These are phyloP conservation scores for Iodosphaeria phyllophila DNA, from an alignment of 2,329 filamentous ascomycete species.

Conservation along the genomic window DNA sequence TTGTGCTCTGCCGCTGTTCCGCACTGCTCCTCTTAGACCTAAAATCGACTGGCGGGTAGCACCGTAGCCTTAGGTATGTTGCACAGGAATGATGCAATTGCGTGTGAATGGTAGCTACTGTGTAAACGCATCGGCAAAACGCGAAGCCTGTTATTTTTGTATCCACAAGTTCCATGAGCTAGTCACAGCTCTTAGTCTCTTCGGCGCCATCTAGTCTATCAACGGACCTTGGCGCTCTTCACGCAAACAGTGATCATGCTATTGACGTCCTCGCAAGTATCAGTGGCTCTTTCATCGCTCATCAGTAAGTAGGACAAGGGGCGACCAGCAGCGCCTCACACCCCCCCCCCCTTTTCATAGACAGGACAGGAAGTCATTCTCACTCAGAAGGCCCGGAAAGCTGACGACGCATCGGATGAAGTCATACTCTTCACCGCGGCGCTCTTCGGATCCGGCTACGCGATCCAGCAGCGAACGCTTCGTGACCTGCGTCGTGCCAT, in stretches of 20 bases:
- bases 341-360: conserved; percentile 2
- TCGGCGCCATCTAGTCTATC: too few relatives aligned
- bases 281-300: conserved; percentile 41
- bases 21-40: too few relatives aligned
- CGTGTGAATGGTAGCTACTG: too few relatives aligned
- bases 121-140: too few relatives aligned
- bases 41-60: too few relatives aligned
- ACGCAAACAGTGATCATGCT: conserved; percentile 22
- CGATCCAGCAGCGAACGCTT: conserved; percentile 73
- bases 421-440: conserved; percentile 63
- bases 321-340: background rate
- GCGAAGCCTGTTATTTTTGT: too few relatives aligned
- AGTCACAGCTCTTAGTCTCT: too few relatives aligned
- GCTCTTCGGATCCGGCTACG: conserved; percentile 76
- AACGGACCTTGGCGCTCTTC: too few relatives aligned
- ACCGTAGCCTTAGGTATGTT: too few relatives aligned
- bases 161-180: too few relatives aligned
- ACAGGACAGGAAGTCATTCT: conserved; percentile 1
- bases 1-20: too few relatives aligned
- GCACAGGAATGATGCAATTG: too few relatives aligned
- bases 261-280: conserved; percentile 53
- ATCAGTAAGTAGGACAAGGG: conserved; percentile 29
- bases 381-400: background rate
- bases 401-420: conserved; percentile 9
- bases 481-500: conserved; percentile 59